Evolutionary conservation across 1,139 yeast genomes (phyloP), one percentile per base, ranked within the genome.

Genomic region (Kodamaea derodonti): DNA sequence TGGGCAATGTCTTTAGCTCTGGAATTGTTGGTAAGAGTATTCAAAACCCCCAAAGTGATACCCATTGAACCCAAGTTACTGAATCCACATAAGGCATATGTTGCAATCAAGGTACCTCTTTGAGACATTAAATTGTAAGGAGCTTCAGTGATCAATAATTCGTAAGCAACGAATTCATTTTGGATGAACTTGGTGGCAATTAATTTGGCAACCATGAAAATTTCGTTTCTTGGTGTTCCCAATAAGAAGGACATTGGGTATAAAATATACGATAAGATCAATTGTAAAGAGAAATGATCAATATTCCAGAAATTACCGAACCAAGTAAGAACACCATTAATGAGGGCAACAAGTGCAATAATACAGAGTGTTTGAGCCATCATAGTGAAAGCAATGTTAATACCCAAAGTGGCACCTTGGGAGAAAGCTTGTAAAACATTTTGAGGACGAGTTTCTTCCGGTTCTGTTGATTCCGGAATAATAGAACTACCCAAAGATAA

Each of bases 221-320:
- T 63, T 51, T 79, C 85, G 38, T 63, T 47, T 46, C 82, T 63
- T 40, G 83, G 81, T 29, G 78, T 70, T 31, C 85, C 85, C 46
- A 79, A 62, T 34, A 79, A 62, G 67, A 78, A 79, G 1, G 81
- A 70, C 20, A 76, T 69, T 3, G 85, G 85, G 51, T 78, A 79
- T 41, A 79, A 63, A 34, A 79, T 52, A 58, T 79, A 79, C 16
- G 81, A 73, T 39, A 72, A 57, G 50, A 79, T 78, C 56, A 75
- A 66, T 52, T 78, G 80, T 44, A 79, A 60, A 13, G 80, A 67
- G 43, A 79, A 69, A 13, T 58, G 51, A 32, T 61, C 38, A 41
- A 78, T 77, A 43, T 75, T 75, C 84, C 84, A 77, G 62, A 74
- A 79, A 34, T 70, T 65, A 39, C 83, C 84, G 47, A 79, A 79